Percentiles rank a stretch among this genome's conserved stretches.
These are phyloP conservation scores for Cercospora sesami DNA, from an alignment of 2,329 filamentous ascomycete genomes.

Conservation along the genomic window DNA sequence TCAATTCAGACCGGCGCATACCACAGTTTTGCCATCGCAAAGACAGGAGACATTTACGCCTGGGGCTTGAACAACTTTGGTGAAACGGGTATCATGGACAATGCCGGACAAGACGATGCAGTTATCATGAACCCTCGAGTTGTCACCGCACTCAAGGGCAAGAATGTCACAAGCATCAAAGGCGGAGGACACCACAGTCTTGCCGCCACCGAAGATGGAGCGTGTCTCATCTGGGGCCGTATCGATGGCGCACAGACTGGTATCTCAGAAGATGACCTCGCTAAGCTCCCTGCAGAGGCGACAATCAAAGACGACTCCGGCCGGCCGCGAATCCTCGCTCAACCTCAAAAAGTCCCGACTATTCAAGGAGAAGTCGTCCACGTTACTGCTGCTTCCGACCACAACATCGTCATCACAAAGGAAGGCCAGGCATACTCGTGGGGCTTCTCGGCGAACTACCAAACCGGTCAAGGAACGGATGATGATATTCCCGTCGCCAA, in stretches of 20 bases:
- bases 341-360: constrained; percentile 59
- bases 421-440: constrained; percentile 73
- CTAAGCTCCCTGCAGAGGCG: constrained; percentile 58
- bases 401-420: constrained; percentile 68
- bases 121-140: constrained; percentile 70
- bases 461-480: constrained; percentile 74
- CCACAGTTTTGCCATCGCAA: constrained; percentile 74
- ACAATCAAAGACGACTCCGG: constrained; percentile 62
- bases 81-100: constrained; percentile 68
- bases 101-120: constrained; percentile 67
- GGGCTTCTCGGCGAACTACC: constrained; percentile 79
- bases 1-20: constrained; percentile 71
- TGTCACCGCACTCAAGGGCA: constrained; percentile 63
- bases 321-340: constrained; percentile 69
- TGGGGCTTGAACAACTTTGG: constrained; percentile 90
- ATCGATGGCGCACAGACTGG: constrained; percentile 59
- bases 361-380: constrained; percentile 50
- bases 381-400: constrained; percentile 63
- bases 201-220: constrained; percentile 48
- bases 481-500: constrained; percentile 79
- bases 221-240: constrained; percentile 62
- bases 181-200: constrained; percentile 76
- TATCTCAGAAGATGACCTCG: constrained; percentile 48
- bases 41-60: constrained; percentile 68
- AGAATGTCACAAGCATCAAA: constrained; percentile 66